A percentile compares a stretch with the other conserved stretches of the same genome.
phyloP scores from a whole-genome alignment of 164 flowering plant species.

The Paratinospora sagittata region DNA sequence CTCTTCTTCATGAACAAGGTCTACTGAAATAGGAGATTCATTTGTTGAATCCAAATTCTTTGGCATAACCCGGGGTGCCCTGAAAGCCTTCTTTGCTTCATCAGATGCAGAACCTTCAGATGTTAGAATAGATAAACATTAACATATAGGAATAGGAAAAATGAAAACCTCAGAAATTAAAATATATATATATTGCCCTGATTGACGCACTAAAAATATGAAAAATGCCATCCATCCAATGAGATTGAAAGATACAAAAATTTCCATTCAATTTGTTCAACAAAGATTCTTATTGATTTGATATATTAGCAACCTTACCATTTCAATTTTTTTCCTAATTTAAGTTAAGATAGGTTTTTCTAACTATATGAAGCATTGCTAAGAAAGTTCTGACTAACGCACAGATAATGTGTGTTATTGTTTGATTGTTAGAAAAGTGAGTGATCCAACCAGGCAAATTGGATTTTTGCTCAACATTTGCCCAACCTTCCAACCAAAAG shows the following conservation, averaged over 20 bases:
- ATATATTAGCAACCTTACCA: neutral
- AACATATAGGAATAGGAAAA: neutral
- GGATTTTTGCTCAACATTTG: too few species aligned
- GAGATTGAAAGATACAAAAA: too few species aligned
- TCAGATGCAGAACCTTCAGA: constrained; percentile 73
- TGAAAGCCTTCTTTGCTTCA: constrained; percentile 77
- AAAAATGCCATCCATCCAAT: too few species aligned
- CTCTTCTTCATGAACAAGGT: constrained; percentile 19
- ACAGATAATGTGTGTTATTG: too few species aligned
- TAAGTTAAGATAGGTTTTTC: neutral
- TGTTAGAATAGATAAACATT: constrained; percentile 20
- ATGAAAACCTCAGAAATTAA: neutral
- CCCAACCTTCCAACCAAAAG: too few species aligned
- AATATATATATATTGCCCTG: neutral
- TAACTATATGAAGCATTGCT: too few species aligned
- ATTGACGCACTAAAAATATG: too few species aligned
- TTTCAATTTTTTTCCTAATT: neutral
- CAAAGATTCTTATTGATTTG: too few species aligned
- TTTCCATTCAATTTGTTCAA: too few species aligned
- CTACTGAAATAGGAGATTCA: constrained; percentile 23
- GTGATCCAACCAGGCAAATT: too few species aligned
- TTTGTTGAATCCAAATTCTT: constrained; percentile 23
- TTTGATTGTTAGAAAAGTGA: too few species aligned
- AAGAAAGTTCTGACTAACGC: too few species aligned
- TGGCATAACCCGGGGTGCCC: constrained; percentile 52